Evolutionary conservation across 1,284 basidiomycete genomes (phyloP).

Genomic region (Moesziomyces globuligerus): DNA sequence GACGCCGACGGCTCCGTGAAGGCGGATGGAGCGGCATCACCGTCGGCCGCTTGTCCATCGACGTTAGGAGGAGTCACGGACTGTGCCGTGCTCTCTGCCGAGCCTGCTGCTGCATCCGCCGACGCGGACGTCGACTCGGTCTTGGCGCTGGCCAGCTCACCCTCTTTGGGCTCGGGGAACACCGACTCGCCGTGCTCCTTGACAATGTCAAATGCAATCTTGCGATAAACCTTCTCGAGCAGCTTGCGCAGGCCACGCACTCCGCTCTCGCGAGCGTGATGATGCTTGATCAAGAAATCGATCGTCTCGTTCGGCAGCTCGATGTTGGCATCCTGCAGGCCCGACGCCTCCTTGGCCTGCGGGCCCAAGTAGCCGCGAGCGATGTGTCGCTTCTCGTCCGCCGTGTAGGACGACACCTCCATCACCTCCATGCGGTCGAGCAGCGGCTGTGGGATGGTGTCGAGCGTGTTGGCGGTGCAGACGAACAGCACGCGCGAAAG

Average conservation of each 20-base stretch:
- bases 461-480: conserved; percentile 80
- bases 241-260: conserved; percentile 65
- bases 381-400: conserved; percentile 94
- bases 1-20: conserved; percentile 43
- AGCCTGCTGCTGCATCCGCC: too few relatives aligned
- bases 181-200: conserved; percentile 88
- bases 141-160: conserved; percentile 61
- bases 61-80: conserved; percentile 63
- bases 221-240: conserved; percentile 88
- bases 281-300: conserved; percentile 91
- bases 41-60: conserved; percentile 15
- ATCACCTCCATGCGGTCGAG: conserved; percentile 92
- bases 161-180: conserved; percentile 76
- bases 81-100: conserved; percentile 62
- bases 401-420: conserved; percentile 86
- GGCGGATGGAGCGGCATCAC: conserved; percentile 15
- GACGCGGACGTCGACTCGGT: conserved; percentile 25
- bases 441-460: conserved; percentile 94
- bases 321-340: conserved; percentile 71
- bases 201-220: conserved; percentile 92
- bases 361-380: conserved; percentile 91
- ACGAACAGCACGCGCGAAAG: conserved; percentile 96
- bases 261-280: conserved; percentile 96
- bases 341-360: conserved; percentile 90
- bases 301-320: conserved; percentile 72